Evolutionary conservation across 257 asterid species (phyloP), one percentile per base, ranked within the genome.

Genomic region (Lithospermum erythrorhizon): DNA sequence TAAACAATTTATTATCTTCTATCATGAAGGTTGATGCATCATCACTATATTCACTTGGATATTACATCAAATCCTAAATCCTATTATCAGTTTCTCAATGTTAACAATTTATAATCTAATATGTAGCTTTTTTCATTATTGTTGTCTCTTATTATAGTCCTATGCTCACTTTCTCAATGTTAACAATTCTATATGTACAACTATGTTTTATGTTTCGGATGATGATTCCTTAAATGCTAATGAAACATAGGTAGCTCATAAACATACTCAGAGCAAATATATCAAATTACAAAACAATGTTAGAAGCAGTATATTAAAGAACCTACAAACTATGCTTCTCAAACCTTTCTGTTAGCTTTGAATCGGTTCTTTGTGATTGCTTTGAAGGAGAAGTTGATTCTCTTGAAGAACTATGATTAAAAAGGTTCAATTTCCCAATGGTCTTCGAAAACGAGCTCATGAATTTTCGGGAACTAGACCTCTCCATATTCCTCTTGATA

Each of bases 401-500:
- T 73, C 84, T 77, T 1, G 94, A 87, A 48, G 83, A 82, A 70
- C 77, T 67, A 52, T 68, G 87, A 17, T 80, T 87, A 61, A 91
- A 91, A 59, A 88, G 75, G 61, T 83, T 87, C 64, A 90, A 58
- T 62, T 79, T 87, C 49, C 82, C 78, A 57, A 90, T 76, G 84
- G 78, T 91, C 74, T 78, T 91, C 1, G 94, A 83, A 63, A 91
- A 81, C 16, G 93, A 78, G 67, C 71, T 91, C 95, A 86, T 78
- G 67, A 90, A 79, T 24, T 79, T 86, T 35, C 79, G 65, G 4
- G 98, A 85, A 67, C 74, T 61, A 0, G 96, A 85, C 63, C 86
- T 82, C 72, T 86, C 94, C 77, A 91, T 78, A 66, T 76, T 82
- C 79, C 86, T 88, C 94, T 91, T 91, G 95, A 91, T 87, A 54